These are phyloP conservation scores for Beauveria australis DNA, from an alignment of 2,329 filamentous ascomycete species.

Conservation along the genomic window DNA sequence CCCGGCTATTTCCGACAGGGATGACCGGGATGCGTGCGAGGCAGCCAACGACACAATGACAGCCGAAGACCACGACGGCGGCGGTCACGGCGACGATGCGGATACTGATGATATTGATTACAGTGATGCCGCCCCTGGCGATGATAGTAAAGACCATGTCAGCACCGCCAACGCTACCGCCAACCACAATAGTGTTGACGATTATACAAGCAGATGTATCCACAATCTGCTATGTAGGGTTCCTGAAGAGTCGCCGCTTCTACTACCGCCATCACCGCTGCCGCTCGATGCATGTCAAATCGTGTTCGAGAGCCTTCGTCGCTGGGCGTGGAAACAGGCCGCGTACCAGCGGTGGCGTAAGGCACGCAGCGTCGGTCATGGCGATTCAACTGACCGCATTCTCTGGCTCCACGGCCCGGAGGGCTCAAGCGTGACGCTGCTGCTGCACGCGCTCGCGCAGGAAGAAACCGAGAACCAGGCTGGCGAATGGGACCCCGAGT, in stretches of 20 bases:
- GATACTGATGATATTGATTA: too few species aligned
- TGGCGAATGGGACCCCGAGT: neutral
- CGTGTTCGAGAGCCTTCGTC: neutral
- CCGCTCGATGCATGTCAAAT: neutral
- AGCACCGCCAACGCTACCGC: too few species aligned
- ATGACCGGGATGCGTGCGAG: neutral
- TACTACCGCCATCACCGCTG: neutral
- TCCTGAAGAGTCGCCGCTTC: neutral
- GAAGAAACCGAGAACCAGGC: neutral
- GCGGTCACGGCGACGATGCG: too few species aligned
- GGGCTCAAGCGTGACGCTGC: neutral
- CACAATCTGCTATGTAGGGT: neutral
- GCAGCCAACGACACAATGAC: neutral
- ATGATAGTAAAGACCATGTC: too few species aligned
- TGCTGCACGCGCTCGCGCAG: neutral
- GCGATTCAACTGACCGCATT: neutral
- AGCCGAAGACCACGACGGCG: neutral
- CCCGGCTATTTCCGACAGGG: neutral
- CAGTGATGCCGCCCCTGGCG: too few species aligned
- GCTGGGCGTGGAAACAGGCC: neutral
- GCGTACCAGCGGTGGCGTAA: neutral
- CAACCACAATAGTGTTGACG: too few species aligned
- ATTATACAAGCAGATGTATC: neutral
- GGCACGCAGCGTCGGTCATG: neutral
- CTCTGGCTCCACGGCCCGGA: neutral